Conservation (phyloP, 1,284 basidiomycete genomes). For the Cryptococcus deneoformans region DNA sequence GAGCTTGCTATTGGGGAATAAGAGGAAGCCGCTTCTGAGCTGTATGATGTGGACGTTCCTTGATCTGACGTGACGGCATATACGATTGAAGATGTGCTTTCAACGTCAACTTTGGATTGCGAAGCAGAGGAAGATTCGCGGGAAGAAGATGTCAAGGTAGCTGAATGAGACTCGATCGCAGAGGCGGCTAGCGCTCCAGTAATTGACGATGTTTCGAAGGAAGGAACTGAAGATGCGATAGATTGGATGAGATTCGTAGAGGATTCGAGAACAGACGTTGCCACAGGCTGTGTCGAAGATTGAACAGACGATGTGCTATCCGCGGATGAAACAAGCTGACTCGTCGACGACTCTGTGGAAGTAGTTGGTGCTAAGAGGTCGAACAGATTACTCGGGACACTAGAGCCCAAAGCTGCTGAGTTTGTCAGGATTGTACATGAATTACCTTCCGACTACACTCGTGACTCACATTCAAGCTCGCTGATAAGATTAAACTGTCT, state of each 20-base stretch:
- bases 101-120: too few relatives aligned
- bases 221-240: too few relatives aligned
- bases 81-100: not conserved
- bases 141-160: not conserved
- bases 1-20: not conserved
- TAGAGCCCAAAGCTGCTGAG: too few relatives aligned
- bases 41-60: too few relatives aligned
- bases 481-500: slow-evolving; percentile 6
- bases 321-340: not conserved
- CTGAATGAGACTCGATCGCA: not conserved
- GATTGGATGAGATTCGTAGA: too few relatives aligned
- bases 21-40: not conserved
- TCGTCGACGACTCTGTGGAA: not conserved
- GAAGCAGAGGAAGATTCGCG: not conserved
- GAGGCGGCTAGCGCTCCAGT: not conserved
- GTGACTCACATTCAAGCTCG: slow-evolving; percentile 9
- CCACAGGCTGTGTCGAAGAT: not conserved
- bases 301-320: not conserved
- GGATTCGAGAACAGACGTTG: too few relatives aligned
- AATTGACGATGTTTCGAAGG: too few relatives aligned
- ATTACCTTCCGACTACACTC: not conserved
- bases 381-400: too few relatives aligned
- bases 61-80: not conserved
- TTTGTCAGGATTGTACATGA: not conserved
- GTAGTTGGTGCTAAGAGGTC: not conserved